These are phyloP conservation scores for Drechslera avenae DNA, from an alignment of 2,329 filamentous ascomycete genomes.

Conservation along the genomic window DNA sequence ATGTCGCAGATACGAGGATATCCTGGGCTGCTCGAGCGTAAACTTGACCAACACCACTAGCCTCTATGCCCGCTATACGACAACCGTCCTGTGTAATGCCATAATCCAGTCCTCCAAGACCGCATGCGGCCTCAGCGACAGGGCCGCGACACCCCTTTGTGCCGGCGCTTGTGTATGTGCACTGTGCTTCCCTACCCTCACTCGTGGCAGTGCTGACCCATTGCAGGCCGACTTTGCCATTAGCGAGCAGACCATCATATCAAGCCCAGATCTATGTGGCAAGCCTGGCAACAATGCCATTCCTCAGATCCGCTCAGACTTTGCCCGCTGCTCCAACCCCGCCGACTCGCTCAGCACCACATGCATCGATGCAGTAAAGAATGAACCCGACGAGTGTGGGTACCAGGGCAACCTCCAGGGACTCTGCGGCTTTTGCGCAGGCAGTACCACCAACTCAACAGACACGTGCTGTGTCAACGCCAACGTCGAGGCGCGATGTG, in stretches of 20 bases:
- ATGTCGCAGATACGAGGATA: slow-evolving; percentile 71
- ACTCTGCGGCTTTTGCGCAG: slow-evolving; percentile 84
- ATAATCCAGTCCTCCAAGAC: slow-evolving; percentile 87
- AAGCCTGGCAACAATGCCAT: slow-evolving; percentile 68
- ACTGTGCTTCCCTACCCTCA: not conserved
- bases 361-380: slow-evolving; percentile 77
- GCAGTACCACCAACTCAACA: slow-evolving; percentile 85
- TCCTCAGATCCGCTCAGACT: slow-evolving; percentile 85
- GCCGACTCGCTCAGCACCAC: slow-evolving; percentile 73
- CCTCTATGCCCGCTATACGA: slow-evolving; percentile 92
- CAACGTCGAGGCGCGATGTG: slow-evolving; percentile 73
- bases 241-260: slow-evolving; percentile 83
- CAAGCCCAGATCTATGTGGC: slow-evolving; percentile 74
- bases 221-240: slow-evolving; percentile 77
- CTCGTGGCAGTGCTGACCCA: slow-evolving; percentile 37
- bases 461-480: slow-evolving; percentile 93
- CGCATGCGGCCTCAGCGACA: slow-evolving; percentile 68
- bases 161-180: slow-evolving; percentile 80
- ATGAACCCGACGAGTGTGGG: slow-evolving; percentile 87
- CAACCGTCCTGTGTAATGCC: slow-evolving; percentile 88
- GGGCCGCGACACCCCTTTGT: slow-evolving; percentile 75
- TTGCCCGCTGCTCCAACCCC: slow-evolving; percentile 84
- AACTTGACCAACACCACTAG: slow-evolving; percentile 78
- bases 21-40: slow-evolving; percentile 80
- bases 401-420: slow-evolving; percentile 73